phyloP scores from a whole-genome alignment of 1,139 yeast species.

The Yamadazyma sp. region DNA sequence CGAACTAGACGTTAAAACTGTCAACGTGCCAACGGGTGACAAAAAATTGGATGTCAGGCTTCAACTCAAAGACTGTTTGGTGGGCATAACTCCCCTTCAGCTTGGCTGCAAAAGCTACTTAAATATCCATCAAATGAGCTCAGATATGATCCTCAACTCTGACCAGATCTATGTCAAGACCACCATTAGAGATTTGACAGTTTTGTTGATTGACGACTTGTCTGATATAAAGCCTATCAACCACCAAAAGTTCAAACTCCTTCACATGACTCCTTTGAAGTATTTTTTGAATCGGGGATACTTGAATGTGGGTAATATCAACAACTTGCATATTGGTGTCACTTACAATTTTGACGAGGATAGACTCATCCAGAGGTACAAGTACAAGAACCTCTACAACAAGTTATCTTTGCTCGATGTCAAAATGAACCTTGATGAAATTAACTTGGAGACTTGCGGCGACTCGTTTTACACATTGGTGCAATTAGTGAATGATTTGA shows the following conservation, averaged over 20 bases:
- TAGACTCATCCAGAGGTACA: constrained; percentile 5
- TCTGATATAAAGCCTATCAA: constrained; percentile 22
- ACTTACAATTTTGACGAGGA: constrained; percentile 25
- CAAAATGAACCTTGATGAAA: constrained; percentile 48
- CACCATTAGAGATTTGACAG: constrained; percentile 43
- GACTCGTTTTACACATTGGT: constrained; percentile 76
- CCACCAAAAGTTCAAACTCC: background rate
- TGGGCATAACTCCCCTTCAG: constrained; percentile 62
- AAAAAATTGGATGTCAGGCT: constrained; percentile 39
- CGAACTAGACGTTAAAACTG: too few species aligned
- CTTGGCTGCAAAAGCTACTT: constrained; percentile 53
- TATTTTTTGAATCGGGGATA: constrained; percentile 38
- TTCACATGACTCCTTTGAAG: constrained; percentile 11
- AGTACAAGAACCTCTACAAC: constrained; percentile 12
- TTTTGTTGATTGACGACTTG: constrained; percentile 61
- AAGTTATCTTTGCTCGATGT: constrained; percentile 36
- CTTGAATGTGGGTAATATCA: constrained; percentile 44
- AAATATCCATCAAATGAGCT: constrained; percentile 50
- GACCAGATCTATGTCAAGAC: constrained; percentile 38
- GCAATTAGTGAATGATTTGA: constrained; percentile 70
- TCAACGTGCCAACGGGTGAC: background rate
- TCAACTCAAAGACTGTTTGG: constrained; percentile 48
- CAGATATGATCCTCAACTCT: constrained; percentile 42
- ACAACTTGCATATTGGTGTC: constrained; percentile 42
- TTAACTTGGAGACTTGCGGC: constrained; percentile 68